Conservation (phyloP, 176 grass and related monocot species). For the Otatea glauca region DNA sequence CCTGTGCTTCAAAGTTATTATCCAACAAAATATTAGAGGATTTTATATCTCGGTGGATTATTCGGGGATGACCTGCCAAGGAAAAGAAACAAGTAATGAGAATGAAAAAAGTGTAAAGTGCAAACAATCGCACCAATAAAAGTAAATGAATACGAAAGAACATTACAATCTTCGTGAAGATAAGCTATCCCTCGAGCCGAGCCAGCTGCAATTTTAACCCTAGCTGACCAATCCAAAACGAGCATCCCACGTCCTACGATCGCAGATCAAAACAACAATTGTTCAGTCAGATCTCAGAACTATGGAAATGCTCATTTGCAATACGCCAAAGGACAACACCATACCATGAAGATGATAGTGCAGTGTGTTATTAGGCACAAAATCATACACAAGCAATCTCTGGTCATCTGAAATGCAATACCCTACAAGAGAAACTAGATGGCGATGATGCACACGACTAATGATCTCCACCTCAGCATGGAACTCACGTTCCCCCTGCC, state of each 20-base stretch:
- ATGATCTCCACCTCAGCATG: constrained; percentile 97
- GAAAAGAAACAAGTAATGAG: constrained; percentile 33
- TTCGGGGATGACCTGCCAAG: constrained; percentile 79
- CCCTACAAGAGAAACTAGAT: constrained; percentile 96
- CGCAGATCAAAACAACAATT: constrained; percentile 4
- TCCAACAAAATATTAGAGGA: constrained; percentile 98
- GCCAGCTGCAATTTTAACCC: constrained; percentile 86
- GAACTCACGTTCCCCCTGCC: constrained; percentile 94
- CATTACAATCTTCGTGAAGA: constrained; percentile 98
- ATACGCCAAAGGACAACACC: constrained; percentile 24
- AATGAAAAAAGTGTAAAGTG: background rate
- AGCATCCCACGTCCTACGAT: constrained; percentile 56
- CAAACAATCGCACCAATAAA: background rate
- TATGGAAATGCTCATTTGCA: background rate
- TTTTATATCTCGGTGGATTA: constrained; percentile 98
- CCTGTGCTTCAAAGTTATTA: constrained; percentile 88
- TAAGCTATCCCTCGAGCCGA: constrained; percentile 91
- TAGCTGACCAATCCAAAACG: constrained; percentile 84
- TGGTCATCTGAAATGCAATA: constrained; percentile 86
- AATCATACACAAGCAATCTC: constrained; percentile 91
- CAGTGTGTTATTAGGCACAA: constrained; percentile 82
- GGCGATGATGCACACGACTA: constrained; percentile 89
- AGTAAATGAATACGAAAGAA: constrained; percentile 16
- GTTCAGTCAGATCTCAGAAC: background rate
- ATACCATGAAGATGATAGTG: constrained; percentile 95